Evolutionary conservation across 2,329 filamentous ascomycete genomes (phyloP).

Genomic region (Escovopsis sp.): DNA sequence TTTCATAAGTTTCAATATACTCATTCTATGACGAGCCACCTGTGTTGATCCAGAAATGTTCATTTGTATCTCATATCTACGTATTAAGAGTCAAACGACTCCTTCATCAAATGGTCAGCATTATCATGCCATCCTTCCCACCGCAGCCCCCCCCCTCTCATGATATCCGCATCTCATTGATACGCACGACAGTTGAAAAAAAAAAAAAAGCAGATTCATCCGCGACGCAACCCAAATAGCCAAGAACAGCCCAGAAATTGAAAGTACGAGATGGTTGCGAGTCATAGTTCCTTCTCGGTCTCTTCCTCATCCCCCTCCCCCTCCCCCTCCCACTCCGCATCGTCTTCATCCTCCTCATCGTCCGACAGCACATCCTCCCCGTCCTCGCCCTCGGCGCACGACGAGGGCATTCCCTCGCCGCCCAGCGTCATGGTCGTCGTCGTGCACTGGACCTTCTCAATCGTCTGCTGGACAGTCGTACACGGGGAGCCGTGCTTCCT

Average conservation of each 20-base stretch:
- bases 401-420: constrained; percentile 4
- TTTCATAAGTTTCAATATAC: too few relatives aligned
- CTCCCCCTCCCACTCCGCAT: constrained; percentile 3
- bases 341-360: constrained; percentile 1
- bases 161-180: too few relatives aligned
- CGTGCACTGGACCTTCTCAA: constrained; percentile 7
- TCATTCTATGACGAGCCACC: too few relatives aligned
- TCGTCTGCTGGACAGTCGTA: constrained; percentile 3
- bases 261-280: not conserved
- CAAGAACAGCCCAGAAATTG: not conserved
- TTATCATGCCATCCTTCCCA: not conserved
- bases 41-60: too few relatives aligned
- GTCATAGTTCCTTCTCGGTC: not conserved
- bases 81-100: too few relatives aligned
- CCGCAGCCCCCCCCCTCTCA: not conserved
- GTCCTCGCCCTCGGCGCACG: constrained; percentile 8
- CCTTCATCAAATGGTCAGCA: too few relatives aligned
- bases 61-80: too few relatives aligned
- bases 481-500: not conserved
- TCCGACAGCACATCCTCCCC: not conserved
- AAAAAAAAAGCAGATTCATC: too few relatives aligned
- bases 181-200: not conserved
- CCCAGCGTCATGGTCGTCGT: constrained; percentile 18
- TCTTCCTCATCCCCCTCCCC: not conserved
- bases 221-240: too few relatives aligned